Evolutionary conservation across 495 filamentous ascomycete genomes (phyloP).

Genomic region (Podospora conica): DNA sequence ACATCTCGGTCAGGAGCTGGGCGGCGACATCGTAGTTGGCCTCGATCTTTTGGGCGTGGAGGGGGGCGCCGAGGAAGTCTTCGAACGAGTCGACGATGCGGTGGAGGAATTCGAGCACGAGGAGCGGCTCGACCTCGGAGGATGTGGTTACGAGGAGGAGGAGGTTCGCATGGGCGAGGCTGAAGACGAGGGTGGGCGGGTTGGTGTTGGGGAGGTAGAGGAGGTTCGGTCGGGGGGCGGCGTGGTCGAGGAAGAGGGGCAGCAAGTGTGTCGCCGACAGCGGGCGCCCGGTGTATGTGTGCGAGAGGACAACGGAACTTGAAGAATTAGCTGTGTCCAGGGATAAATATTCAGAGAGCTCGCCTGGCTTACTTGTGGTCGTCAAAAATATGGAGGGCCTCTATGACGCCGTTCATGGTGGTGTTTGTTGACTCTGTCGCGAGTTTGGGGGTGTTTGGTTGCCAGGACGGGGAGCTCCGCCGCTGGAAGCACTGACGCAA

Average conservation of each 20-base stretch:
- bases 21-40: constrained; percentile 88
- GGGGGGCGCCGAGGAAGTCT: constrained; percentile 87
- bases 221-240: constrained; percentile 75
- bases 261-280: constrained; percentile 70
- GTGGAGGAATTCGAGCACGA: constrained; percentile 94
- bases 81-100: constrained; percentile 87
- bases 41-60: constrained; percentile 81
- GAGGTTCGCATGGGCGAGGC: constrained; percentile 75
- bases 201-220: constrained; percentile 74
- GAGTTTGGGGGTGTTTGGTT: background rate
- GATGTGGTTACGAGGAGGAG: constrained; percentile 80
- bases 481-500: constrained; percentile 26
- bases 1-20: constrained; percentile 92
- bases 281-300: constrained; percentile 62
- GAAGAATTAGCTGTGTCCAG: background rate
- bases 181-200: constrained; percentile 87
- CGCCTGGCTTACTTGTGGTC: constrained; percentile 66
- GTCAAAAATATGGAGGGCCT: constrained; percentile 95
- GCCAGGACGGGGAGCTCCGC: background rate
- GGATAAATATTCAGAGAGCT: background rate
- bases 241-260: constrained; percentile 80
- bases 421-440: constrained; percentile 1
- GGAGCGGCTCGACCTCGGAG: constrained; percentile 81
- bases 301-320: constrained; percentile 46
- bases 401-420: constrained; percentile 76